Evolutionary conservation across 768 basidiomycete genomes (phyloP).

Genomic region (Lactarius psammicola): DNA sequence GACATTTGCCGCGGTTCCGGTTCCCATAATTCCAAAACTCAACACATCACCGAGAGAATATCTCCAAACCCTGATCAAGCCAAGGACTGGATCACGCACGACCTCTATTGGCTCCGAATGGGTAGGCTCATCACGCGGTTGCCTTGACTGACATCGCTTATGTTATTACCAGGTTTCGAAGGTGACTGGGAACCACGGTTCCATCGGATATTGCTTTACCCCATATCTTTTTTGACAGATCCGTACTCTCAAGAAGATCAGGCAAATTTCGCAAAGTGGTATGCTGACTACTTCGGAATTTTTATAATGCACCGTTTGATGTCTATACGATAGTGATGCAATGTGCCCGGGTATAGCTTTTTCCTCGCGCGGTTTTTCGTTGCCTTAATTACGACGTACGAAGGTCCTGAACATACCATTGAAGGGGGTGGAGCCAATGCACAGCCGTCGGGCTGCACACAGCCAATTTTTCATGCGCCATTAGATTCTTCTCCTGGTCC

Average conservation of each 20-base stretch:
- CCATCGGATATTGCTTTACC: not conserved
- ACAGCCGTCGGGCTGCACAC: constrained; percentile 51
- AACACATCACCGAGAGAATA: constrained; percentile 45
- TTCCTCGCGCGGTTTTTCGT: not conserved
- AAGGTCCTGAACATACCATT: constrained; percentile 49
- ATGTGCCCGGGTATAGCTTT: constrained; percentile 46
- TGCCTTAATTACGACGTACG: not conserved
- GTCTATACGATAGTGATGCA: constrained; percentile 39
- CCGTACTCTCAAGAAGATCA: constrained; percentile 59
- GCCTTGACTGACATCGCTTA: not conserved
- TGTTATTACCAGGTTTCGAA: constrained; percentile 48
- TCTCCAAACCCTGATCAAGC: constrained; percentile 45
- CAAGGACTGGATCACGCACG: constrained; percentile 57
- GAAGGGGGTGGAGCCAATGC: constrained; percentile 36
- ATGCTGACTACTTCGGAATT: constrained; percentile 47
- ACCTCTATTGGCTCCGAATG: constrained; percentile 42
- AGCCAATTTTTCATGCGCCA: constrained; percentile 51
- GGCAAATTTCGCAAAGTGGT: constrained; percentile 39
- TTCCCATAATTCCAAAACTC: constrained; percentile 45
- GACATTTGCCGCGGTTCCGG: constrained; percentile 49
- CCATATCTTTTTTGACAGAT: constrained; percentile 39
- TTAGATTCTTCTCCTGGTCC: constrained; percentile 32
- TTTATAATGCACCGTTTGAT: not conserved
- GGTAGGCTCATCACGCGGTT: constrained; percentile 45
- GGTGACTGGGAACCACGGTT: constrained; percentile 34